Evolutionary conservation across 129 eudicot species (phyloP).

Genomic region (Flaveria brownii): DNA sequence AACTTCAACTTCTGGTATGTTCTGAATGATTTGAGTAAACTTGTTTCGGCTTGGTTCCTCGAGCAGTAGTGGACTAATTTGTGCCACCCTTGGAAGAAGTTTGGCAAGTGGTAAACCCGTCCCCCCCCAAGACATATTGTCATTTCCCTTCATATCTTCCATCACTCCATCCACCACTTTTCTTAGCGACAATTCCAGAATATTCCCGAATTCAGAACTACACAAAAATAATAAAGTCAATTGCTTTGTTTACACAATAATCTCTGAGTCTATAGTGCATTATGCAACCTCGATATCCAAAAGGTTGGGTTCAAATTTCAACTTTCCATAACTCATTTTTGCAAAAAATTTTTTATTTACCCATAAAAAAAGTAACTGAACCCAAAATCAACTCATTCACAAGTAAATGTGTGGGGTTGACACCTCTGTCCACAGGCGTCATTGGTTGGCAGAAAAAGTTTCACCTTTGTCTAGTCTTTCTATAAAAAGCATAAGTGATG

Average conservation of each 20-base stretch:
- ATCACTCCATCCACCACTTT: constrained; percentile 57
- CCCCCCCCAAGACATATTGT: constrained; percentile 51
- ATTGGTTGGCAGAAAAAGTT: neutral
- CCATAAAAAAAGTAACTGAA: neutral
- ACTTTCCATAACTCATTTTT: neutral
- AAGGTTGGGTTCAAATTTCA: too few species aligned
- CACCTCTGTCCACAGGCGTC: neutral
- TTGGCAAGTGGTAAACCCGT: constrained; percentile 56
- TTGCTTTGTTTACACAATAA: too few species aligned
- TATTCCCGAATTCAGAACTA: constrained; percentile 72
- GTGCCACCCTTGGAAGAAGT: constrained; percentile 68
- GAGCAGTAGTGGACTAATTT: constrained; percentile 56
- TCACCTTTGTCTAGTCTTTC: neutral
- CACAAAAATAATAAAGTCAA: constrained; percentile 2
- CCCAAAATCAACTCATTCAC: neutral
- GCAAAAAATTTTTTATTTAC: neutral
- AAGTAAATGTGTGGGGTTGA: neutral
- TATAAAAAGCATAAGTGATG: neutral
- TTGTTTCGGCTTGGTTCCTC: constrained; percentile 61
- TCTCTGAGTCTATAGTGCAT: too few species aligned
- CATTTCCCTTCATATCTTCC: constrained; percentile 64
- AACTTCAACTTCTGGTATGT: constrained; percentile 73
- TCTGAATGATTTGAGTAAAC: constrained; percentile 57
- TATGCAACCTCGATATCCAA: too few species aligned
- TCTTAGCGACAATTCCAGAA: constrained; percentile 66